Evolutionary conservation across 768 basidiomycete species (phyloP), one percentile per base, ranked within the genome.

Genomic region (Pleurotus tuoliensis): DNA sequence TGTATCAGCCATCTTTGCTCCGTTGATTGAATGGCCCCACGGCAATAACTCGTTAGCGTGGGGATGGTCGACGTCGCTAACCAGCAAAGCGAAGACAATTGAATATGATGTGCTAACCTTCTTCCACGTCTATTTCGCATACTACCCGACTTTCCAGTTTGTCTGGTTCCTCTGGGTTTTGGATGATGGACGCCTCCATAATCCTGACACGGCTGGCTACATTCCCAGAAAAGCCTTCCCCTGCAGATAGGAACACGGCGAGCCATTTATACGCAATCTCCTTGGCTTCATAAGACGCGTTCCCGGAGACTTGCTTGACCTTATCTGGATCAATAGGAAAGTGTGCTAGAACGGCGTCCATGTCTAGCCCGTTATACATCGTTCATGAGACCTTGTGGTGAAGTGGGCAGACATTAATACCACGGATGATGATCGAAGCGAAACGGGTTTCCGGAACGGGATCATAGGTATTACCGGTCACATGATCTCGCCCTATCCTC

Each of bases 111-210:
- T 13, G 60, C 66, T n/a, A 46, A 81, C 82, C 80, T 62, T 76
- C 69, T 39, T 68, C 62, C 5, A 80, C 78, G 8, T 59, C 66
- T 24, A 73, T 65, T 59, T 82, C 81, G 22, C 68, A 64, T 4
- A 82, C 77, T 11, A 82, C 73, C 13, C 75, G 64, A 1, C 72
- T 77, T 63, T 83, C 82, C 4, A 59, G 59, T 60, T 73, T 76
- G 30, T 58, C 64, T 1, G 76, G 72, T 49, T 79, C 81, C 55
- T 83, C 80, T 6, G 63, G 58, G 56, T 82, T 82, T 43, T 66
- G 62, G 1, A 69, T 47, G 15, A 82, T 59, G 1, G 78, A 81
- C 0, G 78, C 64, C 24, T 82, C 79, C 0, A 69, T 66, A 12
- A 76, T 68, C 41, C 61, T 64, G 22, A 74, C 25, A 22, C 70